phyloP scores from a whole-genome alignment of 2,329 filamentous ascomycete genomes.

The Colletotrichum sojae region DNA sequence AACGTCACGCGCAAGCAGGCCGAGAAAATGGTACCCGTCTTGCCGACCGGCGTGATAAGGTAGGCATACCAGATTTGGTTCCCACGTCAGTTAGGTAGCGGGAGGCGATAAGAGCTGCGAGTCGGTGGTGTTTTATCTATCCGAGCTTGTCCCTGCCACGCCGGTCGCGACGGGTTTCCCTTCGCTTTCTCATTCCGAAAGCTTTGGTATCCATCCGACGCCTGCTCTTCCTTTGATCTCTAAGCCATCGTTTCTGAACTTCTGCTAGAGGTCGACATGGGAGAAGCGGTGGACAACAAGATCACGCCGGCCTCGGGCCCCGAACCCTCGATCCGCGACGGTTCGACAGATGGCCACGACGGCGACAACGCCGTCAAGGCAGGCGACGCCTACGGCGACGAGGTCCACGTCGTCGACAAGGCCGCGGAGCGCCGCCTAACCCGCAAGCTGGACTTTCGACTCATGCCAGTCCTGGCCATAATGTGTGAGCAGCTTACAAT shows the following conservation, averaged over 20 bases:
- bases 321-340: conserved; percentile 17
- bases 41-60: conserved; percentile 8
- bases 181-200: neutral
- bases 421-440: conserved; percentile 65
- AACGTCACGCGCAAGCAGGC: conserved; percentile 1
- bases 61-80: neutral
- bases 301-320: neutral
- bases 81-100: neutral
- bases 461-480: conserved; percentile 67
- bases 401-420: conserved; percentile 51
- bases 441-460: conserved; percentile 68
- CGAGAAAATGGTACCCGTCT: conserved; percentile 5
- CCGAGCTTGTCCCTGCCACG: neutral
- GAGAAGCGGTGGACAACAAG: conserved; percentile 14
- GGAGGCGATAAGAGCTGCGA: conserved; percentile 4
- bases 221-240: neutral
- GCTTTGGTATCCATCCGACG: neutral
- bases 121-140: neutral
- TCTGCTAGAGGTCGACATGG: neutral
- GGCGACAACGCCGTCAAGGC: neutral
- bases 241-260: neutral
- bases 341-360: conserved; percentile 17
- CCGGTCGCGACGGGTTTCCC: neutral
- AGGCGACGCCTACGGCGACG: conserved; percentile 41
- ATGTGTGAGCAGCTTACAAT: conserved; percentile 68